Base-by-base conservation (phyloP, 139 green algal species). In the Bryopsis sp. region DNA sequence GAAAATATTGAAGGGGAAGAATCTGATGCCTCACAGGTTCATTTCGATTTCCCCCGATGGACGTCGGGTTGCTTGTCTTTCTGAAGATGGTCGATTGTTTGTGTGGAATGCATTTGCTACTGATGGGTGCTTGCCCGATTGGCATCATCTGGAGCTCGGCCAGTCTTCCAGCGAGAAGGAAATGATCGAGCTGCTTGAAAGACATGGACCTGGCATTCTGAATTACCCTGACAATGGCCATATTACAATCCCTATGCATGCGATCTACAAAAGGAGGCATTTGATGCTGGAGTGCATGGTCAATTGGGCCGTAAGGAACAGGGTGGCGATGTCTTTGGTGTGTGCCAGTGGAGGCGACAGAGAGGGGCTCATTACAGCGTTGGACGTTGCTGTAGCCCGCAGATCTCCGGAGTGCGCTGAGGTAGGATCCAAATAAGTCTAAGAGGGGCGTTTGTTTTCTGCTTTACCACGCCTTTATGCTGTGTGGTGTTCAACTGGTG, bases 41-140 rank as follows among this genome's bases (percentile, higher is more conserved):
- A 50, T 69, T 34, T 35, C 26, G 31, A 4, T 69, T 33, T 69
- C 62, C 6, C 24, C 11, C 3, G 62, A 69, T 54, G 62, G 62
- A 8, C 48, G 24, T 6, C 48, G 32, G 29, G 54, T 69, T 58
- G 62, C 62, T 37, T 69, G 62, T n/a, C 35, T 54, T 19, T 35
- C 19, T 11, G 4, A 39, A 3, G 62, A 32, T 11, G 54, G 26
- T 19, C 11, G 43, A 50, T 38, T 69, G 11, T 19, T 48, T 36
- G 37, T 69, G 7, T 69, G 62, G 62, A 50, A 11, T 7, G 38
- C 62, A 6, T 6, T 57, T 58, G 62, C 62, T 15, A 22, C 62
- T 4, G 6, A 54, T 37, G 62, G 62, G 33, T 69, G 62, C 37
- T 33, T 69, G 48, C 62, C 62, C 7, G 26, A 35, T 5, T 67